These are phyloP conservation scores for Atkinsonella hypoxylon DNA, from an alignment of 2,329 filamentous ascomycete species.

Conservation along the genomic window DNA sequence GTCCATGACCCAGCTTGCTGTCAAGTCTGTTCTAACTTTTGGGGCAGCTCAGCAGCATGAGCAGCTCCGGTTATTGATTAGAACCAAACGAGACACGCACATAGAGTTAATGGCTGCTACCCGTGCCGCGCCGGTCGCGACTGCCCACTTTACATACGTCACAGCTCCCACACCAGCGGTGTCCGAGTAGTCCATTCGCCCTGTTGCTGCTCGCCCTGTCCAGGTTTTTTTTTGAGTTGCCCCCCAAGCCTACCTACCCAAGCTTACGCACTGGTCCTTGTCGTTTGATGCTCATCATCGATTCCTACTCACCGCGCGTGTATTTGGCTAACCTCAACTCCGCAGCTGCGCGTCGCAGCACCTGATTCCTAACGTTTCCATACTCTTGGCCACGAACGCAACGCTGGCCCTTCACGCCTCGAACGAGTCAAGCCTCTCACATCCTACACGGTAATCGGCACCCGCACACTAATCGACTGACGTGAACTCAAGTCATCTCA, in stretches of 20 bases:
- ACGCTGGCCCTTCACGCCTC: background rate
- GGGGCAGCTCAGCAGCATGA: no score
- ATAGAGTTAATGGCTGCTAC: no score
- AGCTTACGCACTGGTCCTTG: background rate
- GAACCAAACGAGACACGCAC: no score
- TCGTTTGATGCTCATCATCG: background rate
- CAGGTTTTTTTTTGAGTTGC: background rate
- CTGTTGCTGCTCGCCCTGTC: background rate
- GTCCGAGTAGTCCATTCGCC: background rate
- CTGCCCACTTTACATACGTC: slow-evolving; percentile 3
- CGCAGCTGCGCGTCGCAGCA: background rate
- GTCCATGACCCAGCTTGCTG: no score
- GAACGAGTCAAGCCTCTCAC: background rate
- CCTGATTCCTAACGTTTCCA: background rate
- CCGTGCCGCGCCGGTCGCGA: background rate
- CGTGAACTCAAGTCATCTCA: background rate
- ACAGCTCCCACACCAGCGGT: background rate
- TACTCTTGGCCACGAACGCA: background rate
- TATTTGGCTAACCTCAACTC: background rate
- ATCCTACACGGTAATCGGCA: background rate
- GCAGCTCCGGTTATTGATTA: no score
- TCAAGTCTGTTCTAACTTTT: background rate
- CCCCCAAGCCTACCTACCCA: background rate
- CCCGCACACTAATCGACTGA: background rate
- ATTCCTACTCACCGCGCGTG: background rate